phyloP scores from a whole-genome alignment of 2,329 filamentous ascomycete genomes.

The Aspergillus persii region DNA sequence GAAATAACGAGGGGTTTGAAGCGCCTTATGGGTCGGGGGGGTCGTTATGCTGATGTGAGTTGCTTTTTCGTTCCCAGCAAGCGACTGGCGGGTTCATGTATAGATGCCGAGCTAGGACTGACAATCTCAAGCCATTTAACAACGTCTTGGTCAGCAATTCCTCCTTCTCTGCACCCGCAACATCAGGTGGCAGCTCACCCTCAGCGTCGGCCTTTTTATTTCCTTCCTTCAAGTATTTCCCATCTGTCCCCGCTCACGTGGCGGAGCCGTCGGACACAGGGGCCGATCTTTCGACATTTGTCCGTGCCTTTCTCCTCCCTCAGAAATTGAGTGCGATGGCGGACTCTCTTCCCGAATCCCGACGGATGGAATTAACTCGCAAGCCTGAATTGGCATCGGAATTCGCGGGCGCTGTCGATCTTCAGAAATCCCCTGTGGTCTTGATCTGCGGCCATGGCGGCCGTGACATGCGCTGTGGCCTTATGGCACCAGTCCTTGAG shows the following conservation, averaged over 20 bases:
- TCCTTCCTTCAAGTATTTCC: slow-evolving; percentile 78
- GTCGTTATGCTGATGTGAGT: slow-evolving; percentile 61
- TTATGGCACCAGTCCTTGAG: slow-evolving; percentile 71
- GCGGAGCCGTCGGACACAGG: slow-evolving; percentile 37
- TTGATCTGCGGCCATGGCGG: slow-evolving; percentile 85
- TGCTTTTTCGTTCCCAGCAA: background rate
- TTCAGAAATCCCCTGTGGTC: slow-evolving; percentile 59
- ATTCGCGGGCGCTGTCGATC: slow-evolving; percentile 62
- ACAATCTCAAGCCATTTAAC: slow-evolving; percentile 67
- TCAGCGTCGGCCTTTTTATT: slow-evolving; percentile 68
- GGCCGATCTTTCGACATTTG: slow-evolving; percentile 45
- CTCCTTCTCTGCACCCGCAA: slow-evolving; percentile 64
- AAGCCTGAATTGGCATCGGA: slow-evolving; percentile 47
- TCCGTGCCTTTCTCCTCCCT: slow-evolving; percentile 42
- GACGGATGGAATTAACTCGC: slow-evolving; percentile 41
- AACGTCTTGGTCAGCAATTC: slow-evolving; percentile 74
- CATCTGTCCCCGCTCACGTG: slow-evolving; percentile 63
- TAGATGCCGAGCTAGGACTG: background rate
- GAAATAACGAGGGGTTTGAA: slow-evolving; percentile 65
- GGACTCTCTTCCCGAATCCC: slow-evolving; percentile 27
- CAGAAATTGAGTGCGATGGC: slow-evolving; percentile 33
- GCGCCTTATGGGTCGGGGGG: slow-evolving; percentile 62
- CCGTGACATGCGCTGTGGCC: slow-evolving; percentile 77
- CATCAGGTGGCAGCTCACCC: slow-evolving; percentile 16
- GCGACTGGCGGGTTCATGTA: background rate